Percentiles rank a stretch among this genome's conserved stretches.
phyloP scores from a whole-genome alignment of 768 basidiomycete genomes.

The Pleurotus salmoneostramineus region DNA sequence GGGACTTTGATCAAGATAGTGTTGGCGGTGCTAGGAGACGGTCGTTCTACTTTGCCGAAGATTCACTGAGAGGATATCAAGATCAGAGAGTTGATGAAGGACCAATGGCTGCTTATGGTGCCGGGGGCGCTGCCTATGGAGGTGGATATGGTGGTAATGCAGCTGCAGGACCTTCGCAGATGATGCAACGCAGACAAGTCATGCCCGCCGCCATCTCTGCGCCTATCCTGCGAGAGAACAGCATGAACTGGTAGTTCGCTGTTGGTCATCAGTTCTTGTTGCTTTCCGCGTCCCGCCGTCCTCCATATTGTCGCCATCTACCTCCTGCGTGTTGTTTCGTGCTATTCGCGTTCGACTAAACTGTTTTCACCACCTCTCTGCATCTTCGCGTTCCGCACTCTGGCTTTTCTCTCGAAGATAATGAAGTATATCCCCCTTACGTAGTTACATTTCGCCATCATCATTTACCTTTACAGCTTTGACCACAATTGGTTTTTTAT shows the following conservation, averaged over 20 bases:
- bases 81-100: conserved; percentile 30
- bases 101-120: conserved; percentile 8
- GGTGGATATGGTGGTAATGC: conserved; percentile 12
- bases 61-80: conserved; percentile 65
- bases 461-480: too few species aligned
- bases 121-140: conserved; percentile 17
- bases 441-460: too few species aligned
- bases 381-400: too few species aligned
- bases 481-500: too few species aligned
- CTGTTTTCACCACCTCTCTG: too few species aligned
- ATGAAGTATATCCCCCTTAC: too few species aligned
- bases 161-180: conserved; percentile 18
- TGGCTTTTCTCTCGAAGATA: too few species aligned
- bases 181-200: conserved; percentile 59
- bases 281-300: too few species aligned
- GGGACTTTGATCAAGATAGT: conserved; percentile 75
- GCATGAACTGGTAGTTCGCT: conserved; percentile 71
- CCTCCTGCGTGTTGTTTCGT: too few species aligned
- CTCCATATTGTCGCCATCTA: too few species aligned
- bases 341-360: too few species aligned
- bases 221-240: conserved; percentile 77
- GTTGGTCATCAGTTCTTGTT: neutral
- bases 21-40: conserved; percentile 68
- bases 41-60: conserved; percentile 87
- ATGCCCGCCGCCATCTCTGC: conserved; percentile 65